phyloP scores from a whole-genome alignment of 2,329 filamentous ascomycete genomes.

The Aspergillus melleus region DNA sequence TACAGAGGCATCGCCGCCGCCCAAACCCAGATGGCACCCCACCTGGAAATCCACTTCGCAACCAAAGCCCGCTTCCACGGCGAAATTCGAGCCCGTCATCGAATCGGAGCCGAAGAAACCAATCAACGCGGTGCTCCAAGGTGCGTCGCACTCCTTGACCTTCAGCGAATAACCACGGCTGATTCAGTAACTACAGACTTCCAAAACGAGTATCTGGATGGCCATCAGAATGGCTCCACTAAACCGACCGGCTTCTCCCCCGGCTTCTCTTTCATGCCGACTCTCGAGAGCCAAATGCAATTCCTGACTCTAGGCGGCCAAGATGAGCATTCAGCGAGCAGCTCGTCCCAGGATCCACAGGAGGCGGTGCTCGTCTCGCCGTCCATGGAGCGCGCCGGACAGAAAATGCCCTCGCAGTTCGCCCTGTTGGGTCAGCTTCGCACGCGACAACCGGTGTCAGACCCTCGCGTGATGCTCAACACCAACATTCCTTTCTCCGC shows the following conservation, averaged over 20 bases:
- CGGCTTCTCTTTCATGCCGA: neutral
- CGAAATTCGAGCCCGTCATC: neutral
- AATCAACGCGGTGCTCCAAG: neutral
- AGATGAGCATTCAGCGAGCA: neutral
- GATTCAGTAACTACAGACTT: neutral
- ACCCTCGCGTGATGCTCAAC: conserved; percentile 15
- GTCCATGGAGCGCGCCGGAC: neutral
- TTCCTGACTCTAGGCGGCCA: conserved; percentile 7
- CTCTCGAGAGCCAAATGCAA: conserved; percentile 8
- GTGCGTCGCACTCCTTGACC: neutral
- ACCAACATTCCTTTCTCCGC: conserved; percentile 51
- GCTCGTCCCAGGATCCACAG: neutral
- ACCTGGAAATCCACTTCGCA: too few relatives aligned
- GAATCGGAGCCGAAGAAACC: neutral
- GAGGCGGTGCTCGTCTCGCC: conserved; percentile 12
- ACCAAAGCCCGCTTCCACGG: neutral
- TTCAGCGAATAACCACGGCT: neutral
- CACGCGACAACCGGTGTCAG: neutral
- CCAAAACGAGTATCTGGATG: neutral
- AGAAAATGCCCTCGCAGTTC: conserved; percentile 15
- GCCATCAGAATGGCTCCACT: neutral
- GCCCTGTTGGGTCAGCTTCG: conserved; percentile 11
- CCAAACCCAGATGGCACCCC: neutral
- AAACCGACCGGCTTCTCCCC: too few relatives aligned
- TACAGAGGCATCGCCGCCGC: neutral